A percentile compares a stretch with the other conserved stretches of the same genome.
Conservation (phyloP, 2,329 filamentous ascomycete species). For the Orbilia quercus region DNA sequence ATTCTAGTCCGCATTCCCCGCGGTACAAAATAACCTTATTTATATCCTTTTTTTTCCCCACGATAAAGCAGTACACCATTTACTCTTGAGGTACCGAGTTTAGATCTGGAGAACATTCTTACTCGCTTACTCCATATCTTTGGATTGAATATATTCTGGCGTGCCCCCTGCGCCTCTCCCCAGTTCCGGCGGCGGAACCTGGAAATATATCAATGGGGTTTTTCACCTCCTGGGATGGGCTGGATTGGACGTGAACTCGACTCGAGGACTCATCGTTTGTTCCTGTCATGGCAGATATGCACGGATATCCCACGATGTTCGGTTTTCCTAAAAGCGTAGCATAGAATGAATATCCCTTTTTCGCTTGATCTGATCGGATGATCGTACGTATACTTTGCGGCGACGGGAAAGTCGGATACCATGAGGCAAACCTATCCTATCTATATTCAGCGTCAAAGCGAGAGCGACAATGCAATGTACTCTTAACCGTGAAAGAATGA, state of each 20-base stretch:
- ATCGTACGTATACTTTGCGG: slow-evolving; percentile 40
- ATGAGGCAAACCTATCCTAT: slow-evolving; percentile 44
- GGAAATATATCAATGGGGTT: too few relatives aligned
- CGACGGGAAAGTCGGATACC: slow-evolving; percentile 27
- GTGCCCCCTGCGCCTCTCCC: too few relatives aligned
- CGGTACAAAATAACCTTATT: slow-evolving; percentile 15
- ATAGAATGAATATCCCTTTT: slow-evolving; percentile 34
- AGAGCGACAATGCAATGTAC: slow-evolving; percentile 8
- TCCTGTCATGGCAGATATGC: background rate
- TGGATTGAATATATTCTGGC: background rate
- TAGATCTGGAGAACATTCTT: slow-evolving; percentile 11
- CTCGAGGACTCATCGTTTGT: slow-evolving; percentile 24
- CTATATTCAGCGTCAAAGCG: slow-evolving; percentile 28
- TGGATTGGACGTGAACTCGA: too few relatives aligned
- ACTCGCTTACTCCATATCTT: slow-evolving; percentile 1
- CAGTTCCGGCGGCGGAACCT: too few relatives aligned
- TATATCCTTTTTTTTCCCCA: too few relatives aligned
- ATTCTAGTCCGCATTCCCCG: slow-evolving; percentile 43
- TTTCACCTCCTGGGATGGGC: background rate
- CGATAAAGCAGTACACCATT: slow-evolving; percentile 5
- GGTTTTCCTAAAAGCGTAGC: slow-evolving; percentile 25
- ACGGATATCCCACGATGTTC: slow-evolving; percentile 17
- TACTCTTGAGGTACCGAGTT: slow-evolving; percentile 10
- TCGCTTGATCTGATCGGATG: slow-evolving; percentile 9
- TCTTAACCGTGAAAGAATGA: too few relatives aligned